These are phyloP conservation scores for Aeminium ludgeri DNA, from an alignment of 495 filamentous ascomycete species.

Conservation along the genomic window DNA sequence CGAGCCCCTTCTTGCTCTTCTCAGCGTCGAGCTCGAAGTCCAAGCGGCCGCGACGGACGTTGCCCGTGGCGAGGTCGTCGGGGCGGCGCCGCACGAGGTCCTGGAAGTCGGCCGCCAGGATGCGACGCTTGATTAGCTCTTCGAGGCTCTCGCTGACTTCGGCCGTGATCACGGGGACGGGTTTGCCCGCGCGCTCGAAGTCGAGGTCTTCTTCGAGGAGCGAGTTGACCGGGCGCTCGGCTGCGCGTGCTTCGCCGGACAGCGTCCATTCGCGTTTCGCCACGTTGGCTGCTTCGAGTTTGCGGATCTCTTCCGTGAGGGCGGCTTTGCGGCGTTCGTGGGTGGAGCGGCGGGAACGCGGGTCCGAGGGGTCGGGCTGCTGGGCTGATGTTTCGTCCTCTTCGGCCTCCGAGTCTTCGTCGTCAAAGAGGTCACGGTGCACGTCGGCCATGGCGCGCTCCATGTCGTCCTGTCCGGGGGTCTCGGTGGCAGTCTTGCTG, in stretches of 20 bases:
- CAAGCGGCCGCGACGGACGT: slow-evolving; percentile 38
- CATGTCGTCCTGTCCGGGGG: slow-evolving; percentile 39
- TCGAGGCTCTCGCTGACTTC: slow-evolving; percentile 87
- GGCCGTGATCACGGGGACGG: slow-evolving; percentile 83
- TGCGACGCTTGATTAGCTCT: slow-evolving; percentile 83
- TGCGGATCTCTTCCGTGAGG: slow-evolving; percentile 74
- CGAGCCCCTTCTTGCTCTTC: slow-evolving; percentile 71
- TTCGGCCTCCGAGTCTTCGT: slow-evolving; percentile 32
- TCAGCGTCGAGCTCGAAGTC: slow-evolving; percentile 67
- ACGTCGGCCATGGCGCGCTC: slow-evolving; percentile 81
- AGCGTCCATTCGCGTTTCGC: slow-evolving; percentile 86
- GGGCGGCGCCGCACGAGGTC: slow-evolving; percentile 77
- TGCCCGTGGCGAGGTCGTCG: slow-evolving; percentile 38
- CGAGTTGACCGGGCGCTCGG: slow-evolving; percentile 72
- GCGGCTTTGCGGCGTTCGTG: slow-evolving; percentile 78
- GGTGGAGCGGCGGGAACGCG: slow-evolving; percentile 47
- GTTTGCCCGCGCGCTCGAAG: slow-evolving; percentile 91
- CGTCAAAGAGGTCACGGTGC: slow-evolving; percentile 82
- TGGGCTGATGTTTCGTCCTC: slow-evolving; percentile 14
- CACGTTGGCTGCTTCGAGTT: slow-evolving; percentile 74
- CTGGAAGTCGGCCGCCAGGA: slow-evolving; percentile 81
- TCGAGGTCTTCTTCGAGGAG: slow-evolving; percentile 89
- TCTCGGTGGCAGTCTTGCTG: slow-evolving; percentile 24
- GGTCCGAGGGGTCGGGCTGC: slow-evolving; percentile 27
- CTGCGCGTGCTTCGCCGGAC: slow-evolving; percentile 70